Percentiles rank a stretch among this genome's conserved stretches.
phyloP scores from a whole-genome alignment of 1,284 basidiomycete species.

The Fomitopsis schrenkii region DNA sequence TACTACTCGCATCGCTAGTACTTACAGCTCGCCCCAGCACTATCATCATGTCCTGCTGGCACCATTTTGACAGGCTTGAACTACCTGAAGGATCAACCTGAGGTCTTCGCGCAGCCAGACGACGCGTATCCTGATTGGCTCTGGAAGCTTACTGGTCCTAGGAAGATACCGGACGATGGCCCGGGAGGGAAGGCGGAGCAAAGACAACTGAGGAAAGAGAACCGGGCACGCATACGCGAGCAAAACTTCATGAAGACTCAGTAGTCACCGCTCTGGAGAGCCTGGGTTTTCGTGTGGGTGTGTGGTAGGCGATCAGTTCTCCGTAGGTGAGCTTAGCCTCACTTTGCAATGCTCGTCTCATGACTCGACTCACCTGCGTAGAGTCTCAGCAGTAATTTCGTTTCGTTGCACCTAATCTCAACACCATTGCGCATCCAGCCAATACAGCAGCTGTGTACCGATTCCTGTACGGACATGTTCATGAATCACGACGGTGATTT shows the following conservation, averaged over 20 bases:
- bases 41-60: slow-evolving; percentile 63
- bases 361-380: not conserved
- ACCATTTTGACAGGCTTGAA: slow-evolving; percentile 76
- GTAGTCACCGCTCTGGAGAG: slow-evolving; percentile 24
- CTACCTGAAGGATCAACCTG: slow-evolving; percentile 80
- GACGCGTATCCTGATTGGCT: slow-evolving; percentile 89
- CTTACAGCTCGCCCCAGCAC: slow-evolving; percentile 4
- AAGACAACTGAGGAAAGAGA: slow-evolving; percentile 52
- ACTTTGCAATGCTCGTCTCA: not conserved
- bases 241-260: slow-evolving; percentile 77
- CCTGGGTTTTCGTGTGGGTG: not conserved
- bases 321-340: not conserved
- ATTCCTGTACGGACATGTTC: too few relatives aligned
- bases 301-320: not conserved
- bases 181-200: slow-evolving; percentile 69
- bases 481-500: too few relatives aligned
- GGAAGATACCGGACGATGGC: slow-evolving; percentile 59
- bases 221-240: slow-evolving; percentile 65
- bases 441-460: too few relatives aligned
- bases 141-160: slow-evolving; percentile 71
- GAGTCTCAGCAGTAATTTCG: not conserved
- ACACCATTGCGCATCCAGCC: too few relatives aligned
- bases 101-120: slow-evolving; percentile 79
- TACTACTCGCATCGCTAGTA: not conserved
- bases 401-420: too few relatives aligned